phyloP scores from a whole-genome alignment of 129 eudicot genomes.

The Glebionis coronaria region DNA sequence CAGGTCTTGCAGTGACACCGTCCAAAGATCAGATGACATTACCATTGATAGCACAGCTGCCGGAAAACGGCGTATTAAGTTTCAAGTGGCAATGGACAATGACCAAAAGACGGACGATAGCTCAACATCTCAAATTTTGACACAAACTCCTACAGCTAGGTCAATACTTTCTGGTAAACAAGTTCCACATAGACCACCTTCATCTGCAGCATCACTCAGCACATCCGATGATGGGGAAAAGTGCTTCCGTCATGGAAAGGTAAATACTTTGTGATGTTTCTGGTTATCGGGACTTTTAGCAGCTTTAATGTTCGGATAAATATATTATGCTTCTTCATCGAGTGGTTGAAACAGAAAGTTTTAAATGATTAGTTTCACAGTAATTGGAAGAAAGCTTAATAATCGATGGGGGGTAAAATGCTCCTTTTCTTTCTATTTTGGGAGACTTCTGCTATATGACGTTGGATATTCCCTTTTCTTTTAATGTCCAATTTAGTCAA shows the following conservation, averaged over 20 bases:
- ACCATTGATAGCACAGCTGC: conserved; percentile 85
- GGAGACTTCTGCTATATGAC: no score
- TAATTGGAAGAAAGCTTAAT: no score
- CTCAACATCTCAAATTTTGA: conserved; percentile 60
- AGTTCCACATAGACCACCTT: conserved; percentile 71
- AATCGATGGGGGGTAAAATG: no score
- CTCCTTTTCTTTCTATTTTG: no score
- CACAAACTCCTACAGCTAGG: conserved; percentile 52
- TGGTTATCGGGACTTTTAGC: no score
- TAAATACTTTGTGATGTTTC: conserved; percentile 16
- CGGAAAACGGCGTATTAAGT: conserved; percentile 59
- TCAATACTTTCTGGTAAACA: conserved; percentile 72
- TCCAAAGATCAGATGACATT: conserved; percentile 85
- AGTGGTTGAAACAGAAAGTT: no score
- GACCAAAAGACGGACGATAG: conserved; percentile 90
- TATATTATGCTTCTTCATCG: no score
- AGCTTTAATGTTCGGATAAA: no score
- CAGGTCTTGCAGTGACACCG: conserved; percentile 30
- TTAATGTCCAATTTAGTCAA: no score
- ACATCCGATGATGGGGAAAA: conserved; percentile 51
- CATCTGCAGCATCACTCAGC: conserved; percentile 38
- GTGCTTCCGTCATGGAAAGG: conserved; percentile 54
- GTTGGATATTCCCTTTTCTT: no score
- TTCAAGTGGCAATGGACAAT: conserved; percentile 60
- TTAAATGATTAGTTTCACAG: no score